Base-by-base conservation (phyloP, 208 protist species). In the Leishmania tarentolae region DNA sequence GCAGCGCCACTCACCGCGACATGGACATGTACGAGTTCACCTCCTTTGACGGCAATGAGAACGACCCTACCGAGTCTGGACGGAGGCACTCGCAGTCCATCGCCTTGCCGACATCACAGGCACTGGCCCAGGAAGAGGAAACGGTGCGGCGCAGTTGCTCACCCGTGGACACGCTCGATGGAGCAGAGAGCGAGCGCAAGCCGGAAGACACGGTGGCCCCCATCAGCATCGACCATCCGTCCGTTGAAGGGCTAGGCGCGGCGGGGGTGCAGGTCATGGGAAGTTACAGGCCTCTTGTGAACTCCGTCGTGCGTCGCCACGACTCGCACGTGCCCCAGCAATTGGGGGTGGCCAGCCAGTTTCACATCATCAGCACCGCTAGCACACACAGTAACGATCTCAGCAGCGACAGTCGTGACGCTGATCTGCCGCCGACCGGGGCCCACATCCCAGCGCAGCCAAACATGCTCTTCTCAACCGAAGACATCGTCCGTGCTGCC, bases 401-500 rank as follows among this genome's bases (percentile, higher is more conserved):
- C 65, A 81, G 82, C 76, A 80, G 70, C 24, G 76, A 83, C 47
- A 87, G 73, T 66, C 63, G 50, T 73, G 76, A 81, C 46, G 42
- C 46, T 11, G 78, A 86, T 35, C 11, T 86, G 82, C 74, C 69
- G 52, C 78, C 73, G 46, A 65, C 46, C 3, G 78, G 78, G 66
- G 82, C 82, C 44, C 80, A 89, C 85, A 90, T 92, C 70, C 86
- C 91, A 0, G 81, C 76, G 31, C 83, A 83, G 50, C 87, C 91
- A 9, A 91, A 90, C 81, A 88, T 91, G 71, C 89, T 98, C 66
- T 98, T 98, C 84, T 88, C 90, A n/a, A 88, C 86, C 0, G 92
- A 98, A 61, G 92, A 92, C 86, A 94, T 98, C 79, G 90, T 96
- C 57, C 80, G 88, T 73, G 95, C 95, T 17, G 93, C 93, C 7